Percentiles rank a stretch among this genome's conserved stretches.
These are phyloP conservation scores for Flaveria brownii DNA, from an alignment of 129 eudicot species.

Conservation along the genomic window DNA sequence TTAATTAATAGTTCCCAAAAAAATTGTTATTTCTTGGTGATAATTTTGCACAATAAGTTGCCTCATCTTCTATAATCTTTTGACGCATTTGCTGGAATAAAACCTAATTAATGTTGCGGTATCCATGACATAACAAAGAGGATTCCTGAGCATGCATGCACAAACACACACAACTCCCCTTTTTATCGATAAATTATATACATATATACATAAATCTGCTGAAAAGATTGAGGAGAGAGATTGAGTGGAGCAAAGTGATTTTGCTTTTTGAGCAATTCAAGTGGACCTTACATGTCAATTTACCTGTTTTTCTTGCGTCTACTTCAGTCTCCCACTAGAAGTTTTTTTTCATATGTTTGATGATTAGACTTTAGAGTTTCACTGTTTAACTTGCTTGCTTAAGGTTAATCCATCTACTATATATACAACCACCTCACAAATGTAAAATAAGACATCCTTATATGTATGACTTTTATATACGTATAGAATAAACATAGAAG, in stretches of 20 bases:
- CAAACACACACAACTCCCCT: slow-evolving; percentile 20
- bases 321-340: slow-evolving; percentile 22
- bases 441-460: slow-evolving; percentile 4
- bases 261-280: slow-evolving; percentile 34
- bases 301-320: slow-evolving; percentile 9
- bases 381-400: slow-evolving; percentile 6
- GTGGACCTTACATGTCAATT: slow-evolving; percentile 34
- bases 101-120: slow-evolving; percentile 21
- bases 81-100: background rate
- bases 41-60: background rate
- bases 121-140: slow-evolving; percentile 32
- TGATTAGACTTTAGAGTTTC: background rate
- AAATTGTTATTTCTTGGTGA: slow-evolving; percentile 6
- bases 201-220: too few species aligned
- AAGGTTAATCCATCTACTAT: slow-evolving; percentile 20
- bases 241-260: slow-evolving; percentile 40
- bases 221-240: slow-evolving; percentile 34
- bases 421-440: slow-evolving; percentile 30
- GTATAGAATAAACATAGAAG: background rate
- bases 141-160: slow-evolving; percentile 41
- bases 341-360: too few species aligned
- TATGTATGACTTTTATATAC: background rate
- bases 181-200: slow-evolving; percentile 12
- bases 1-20: background rate
- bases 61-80: background rate